Evolutionary conservation across 2,329 filamentous ascomycete genomes (phyloP).

Genomic region (Fusarium sp.): DNA sequence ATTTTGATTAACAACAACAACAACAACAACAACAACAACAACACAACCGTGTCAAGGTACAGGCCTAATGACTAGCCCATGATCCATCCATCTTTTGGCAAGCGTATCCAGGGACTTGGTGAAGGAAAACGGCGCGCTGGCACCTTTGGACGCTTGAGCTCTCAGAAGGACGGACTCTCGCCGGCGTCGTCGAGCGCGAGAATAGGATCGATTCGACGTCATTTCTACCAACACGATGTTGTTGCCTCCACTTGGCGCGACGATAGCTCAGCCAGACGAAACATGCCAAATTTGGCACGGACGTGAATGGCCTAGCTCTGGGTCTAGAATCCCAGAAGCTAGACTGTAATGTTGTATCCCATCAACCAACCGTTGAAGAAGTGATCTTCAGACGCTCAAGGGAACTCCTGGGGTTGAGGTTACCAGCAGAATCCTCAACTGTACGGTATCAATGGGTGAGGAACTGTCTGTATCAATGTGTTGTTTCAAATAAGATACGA

Average conservation of each 20-base stretch:
- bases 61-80: not conserved
- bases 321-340: slow-evolving; percentile 20
- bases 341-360: not conserved
- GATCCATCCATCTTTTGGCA: slow-evolving; percentile 5
- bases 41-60: slow-evolving; percentile 3
- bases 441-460: not conserved
- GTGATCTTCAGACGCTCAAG: slow-evolving; percentile 1
- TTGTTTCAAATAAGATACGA: slow-evolving; percentile 5
- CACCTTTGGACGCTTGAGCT: slow-evolving; percentile 33
- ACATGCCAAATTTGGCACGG: slow-evolving; percentile 28
- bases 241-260: slow-evolving; percentile 39
- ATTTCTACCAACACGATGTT: slow-evolving; percentile 25
- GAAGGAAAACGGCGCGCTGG: slow-evolving; percentile 22
- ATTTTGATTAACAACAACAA: slow-evolving; percentile 14
- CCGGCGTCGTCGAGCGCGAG: slow-evolving; percentile 18
- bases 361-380: not conserved
- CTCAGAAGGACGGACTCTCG: slow-evolving; percentile 21
- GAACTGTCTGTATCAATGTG: not conserved
- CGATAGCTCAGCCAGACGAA: slow-evolving; percentile 26
- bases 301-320: slow-evolving; percentile 12
- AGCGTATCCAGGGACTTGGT: not conserved
- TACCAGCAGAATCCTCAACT: not conserved
- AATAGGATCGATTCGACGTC: slow-evolving; percentile 36
- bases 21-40: no score
- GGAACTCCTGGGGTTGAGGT: not conserved